phyloP scores from a whole-genome alignment of 371 early-diverging fungal species.

The Smittium mucronatum region DNA sequence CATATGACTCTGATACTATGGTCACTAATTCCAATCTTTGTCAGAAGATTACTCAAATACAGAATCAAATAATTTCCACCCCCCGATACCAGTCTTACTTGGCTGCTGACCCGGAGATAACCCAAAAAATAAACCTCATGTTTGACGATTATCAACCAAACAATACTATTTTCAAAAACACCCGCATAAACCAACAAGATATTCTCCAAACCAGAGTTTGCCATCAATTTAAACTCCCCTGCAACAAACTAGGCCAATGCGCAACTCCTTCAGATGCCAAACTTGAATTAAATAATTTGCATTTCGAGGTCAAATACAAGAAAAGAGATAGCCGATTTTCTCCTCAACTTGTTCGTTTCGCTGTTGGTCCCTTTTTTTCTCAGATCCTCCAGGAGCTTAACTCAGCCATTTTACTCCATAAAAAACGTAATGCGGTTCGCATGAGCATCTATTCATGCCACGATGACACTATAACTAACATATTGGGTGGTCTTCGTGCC shows the following conservation, averaged over 20 bases:
- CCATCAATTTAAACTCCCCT: conserved; percentile 35
- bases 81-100: conserved; percentile 29
- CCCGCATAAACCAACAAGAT: conserved; percentile 37
- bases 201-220: conserved; percentile 37
- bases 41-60: conserved; percentile 23
- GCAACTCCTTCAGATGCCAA: conserved; percentile 23
- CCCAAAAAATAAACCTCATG: conserved; percentile 21
- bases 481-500: conserved; percentile 35
- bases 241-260: conserved; percentile 24
- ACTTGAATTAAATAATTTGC: conserved; percentile 27
- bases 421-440: conserved; percentile 16
- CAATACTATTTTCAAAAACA: conserved; percentile 14
- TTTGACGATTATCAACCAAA: conserved; percentile 14
- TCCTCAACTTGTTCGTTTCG: conserved; percentile 26
- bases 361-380: conserved; percentile 36
- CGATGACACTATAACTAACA: conserved; percentile 36
- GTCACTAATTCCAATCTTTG: conserved; percentile 33
- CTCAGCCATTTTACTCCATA: conserved; percentile 20
- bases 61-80: conserved; percentile 13
- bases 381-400: conserved; percentile 36
- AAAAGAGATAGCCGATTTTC: conserved; percentile 33
- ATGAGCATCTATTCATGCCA: conserved; percentile 42
- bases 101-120: conserved; percentile 18
- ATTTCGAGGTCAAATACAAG: conserved; percentile 25
- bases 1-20: conserved; percentile 38